phyloP scores from a whole-genome alignment of 1,139 yeast genomes.

The Yamadazyma dushanensis region DNA sequence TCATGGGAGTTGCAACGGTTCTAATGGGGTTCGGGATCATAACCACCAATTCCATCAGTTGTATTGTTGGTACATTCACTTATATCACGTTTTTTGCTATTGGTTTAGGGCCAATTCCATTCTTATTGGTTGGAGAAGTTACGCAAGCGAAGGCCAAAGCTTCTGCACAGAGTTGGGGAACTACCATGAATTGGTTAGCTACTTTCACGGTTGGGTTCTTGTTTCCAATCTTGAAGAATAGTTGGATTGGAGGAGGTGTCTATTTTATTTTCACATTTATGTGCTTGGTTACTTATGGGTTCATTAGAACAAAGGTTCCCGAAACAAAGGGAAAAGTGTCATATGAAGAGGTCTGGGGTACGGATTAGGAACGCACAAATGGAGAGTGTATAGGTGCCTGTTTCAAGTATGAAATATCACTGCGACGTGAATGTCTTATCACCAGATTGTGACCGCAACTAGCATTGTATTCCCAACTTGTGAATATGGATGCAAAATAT shows the following conservation, averaged over 20 bases:
- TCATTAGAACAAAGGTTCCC: conserved; percentile 56
- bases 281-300: conserved; percentile 49
- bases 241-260: conserved; percentile 72
- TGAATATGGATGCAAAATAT: too few relatives aligned
- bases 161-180: conserved; percentile 89
- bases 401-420: too few relatives aligned
- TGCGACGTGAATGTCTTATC: too few relatives aligned
- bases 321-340: conserved; percentile 72
- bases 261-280: conserved; percentile 68
- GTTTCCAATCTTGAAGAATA: conserved; percentile 70
- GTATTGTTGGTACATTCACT: conserved; percentile 65
- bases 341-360: conserved; percentile 68
- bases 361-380: conserved; percentile 1
- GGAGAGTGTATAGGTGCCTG: too few relatives aligned
- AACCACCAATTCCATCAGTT: conserved; percentile 44
- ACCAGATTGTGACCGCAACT: too few relatives aligned
- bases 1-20: conserved; percentile 70
- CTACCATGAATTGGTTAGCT: conserved; percentile 87
- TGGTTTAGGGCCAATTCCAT: conserved; percentile 95
- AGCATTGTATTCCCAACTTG: too few relatives aligned
- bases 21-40: conserved; percentile 69
- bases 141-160: conserved; percentile 80
- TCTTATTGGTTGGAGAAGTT: conserved; percentile 83
- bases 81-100: conserved; percentile 85
- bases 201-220: conserved; percentile 78